Evolutionary conservation across 352 stramenopile genomes (phyloP), one percentile per base, ranked within the genome.

Genomic region (Globisporangium echinulatum): DNA sequence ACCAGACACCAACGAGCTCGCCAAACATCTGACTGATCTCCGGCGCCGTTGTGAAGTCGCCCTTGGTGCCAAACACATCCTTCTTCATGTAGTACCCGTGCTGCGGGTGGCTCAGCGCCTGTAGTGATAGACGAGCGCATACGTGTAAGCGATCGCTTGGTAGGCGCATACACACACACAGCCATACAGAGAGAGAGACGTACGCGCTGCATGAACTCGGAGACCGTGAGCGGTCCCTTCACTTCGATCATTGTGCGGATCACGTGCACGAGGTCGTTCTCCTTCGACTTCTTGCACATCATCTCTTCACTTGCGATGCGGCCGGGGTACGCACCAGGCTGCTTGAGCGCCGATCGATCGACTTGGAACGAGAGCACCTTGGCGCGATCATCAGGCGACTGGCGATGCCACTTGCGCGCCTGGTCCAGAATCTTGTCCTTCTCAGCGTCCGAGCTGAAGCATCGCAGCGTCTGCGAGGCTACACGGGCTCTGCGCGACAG

Each of bases 31-130:
- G 90, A 47, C 75, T 95, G 67, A 98, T 97, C 74, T 98, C 92
- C 3, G 92, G 92, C 13, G 92, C 90, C 1, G 92, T 98, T 38
- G 93, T 96, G 72, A 98, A 98, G 76, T 98, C 91, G 60, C 90
- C 90, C 52, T 93, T 74, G 38, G 69, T 81, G 42, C 92, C 92
- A 67, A 98, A 96, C 54, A 97, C 84, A 61, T 97, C 85, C 46
- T 86, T 85, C 66, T 96, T 94, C 73, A 97, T 98, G 78, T 98
- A 98, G 74, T 98, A 98, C 42, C 96, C 96, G 72, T 97, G 83
- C 53, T 88, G 56, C 13, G 90, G 91, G 76, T 98, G 91, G 50
- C 88, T 90, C 64, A 98, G 77, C 39, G 82, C 82, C 74, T 84
- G 56, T 13, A 33, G 25, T 33, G 25, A 33, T 33, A 33, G 25